Percentiles rank a stretch among this genome's conserved stretches.
These are phyloP conservation scores for Fonsecaea multimorphosa DNA, from an alignment of 2,329 filamentous ascomycete species.

Conservation along the genomic window DNA sequence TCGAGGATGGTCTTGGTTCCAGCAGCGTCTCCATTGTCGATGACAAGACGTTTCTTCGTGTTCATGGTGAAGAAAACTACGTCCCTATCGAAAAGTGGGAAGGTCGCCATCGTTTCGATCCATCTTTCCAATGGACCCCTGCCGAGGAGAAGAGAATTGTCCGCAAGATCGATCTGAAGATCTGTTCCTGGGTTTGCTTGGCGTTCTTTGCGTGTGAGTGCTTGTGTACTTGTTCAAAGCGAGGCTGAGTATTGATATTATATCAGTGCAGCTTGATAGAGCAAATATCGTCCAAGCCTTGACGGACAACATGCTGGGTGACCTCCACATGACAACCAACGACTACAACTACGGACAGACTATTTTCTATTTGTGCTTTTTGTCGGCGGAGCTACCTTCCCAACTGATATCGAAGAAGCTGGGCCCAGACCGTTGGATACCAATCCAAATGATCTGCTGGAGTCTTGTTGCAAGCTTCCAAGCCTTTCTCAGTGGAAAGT, in stretches of 20 bases:
- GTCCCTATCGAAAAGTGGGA: slow-evolving; percentile 47
- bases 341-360: slow-evolving; percentile 56
- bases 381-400: slow-evolving; percentile 61
- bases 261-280: slow-evolving; percentile 60
- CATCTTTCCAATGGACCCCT: slow-evolving; percentile 28
- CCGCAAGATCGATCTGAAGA: slow-evolving; percentile 33
- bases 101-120: slow-evolving; percentile 57
- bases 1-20: slow-evolving; percentile 17
- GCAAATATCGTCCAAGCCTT: slow-evolving; percentile 64
- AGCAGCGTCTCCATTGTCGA: slow-evolving; percentile 13
- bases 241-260: background rate
- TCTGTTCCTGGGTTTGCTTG: slow-evolving; percentile 49
- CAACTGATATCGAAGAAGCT: slow-evolving; percentile 63
- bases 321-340: slow-evolving; percentile 44
- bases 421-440: slow-evolving; percentile 63
- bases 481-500: slow-evolving; percentile 53
- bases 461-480: slow-evolving; percentile 49
- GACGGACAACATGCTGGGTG: slow-evolving; percentile 62
- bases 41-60: slow-evolving; percentile 25
- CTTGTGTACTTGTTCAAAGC: background rate
- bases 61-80: slow-evolving; percentile 11
- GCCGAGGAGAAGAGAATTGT: slow-evolving; percentile 33
- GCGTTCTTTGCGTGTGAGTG: slow-evolving; percentile 4
- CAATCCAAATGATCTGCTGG: slow-evolving; percentile 55
- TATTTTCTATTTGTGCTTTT: slow-evolving; percentile 61